These are phyloP conservation scores for Lactarius pseudohatsudake DNA, from an alignment of 768 basidiomycete species.

Conservation along the genomic window DNA sequence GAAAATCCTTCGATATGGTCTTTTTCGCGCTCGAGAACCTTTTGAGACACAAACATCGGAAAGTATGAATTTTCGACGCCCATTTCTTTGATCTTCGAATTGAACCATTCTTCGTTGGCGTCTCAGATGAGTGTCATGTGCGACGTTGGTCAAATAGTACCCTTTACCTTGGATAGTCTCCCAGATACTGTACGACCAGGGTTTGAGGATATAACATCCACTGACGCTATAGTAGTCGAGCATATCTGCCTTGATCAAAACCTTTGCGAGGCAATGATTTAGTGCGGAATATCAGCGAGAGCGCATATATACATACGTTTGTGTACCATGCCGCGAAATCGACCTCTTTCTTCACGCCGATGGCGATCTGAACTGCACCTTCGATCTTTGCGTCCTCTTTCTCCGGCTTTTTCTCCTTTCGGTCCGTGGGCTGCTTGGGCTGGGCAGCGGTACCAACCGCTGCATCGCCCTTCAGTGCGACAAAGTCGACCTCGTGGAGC, in stretches of 20 bases:
- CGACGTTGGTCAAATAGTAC: background rate
- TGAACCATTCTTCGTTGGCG: slow-evolving; percentile 79
- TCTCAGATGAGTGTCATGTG: background rate
- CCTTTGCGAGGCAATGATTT: slow-evolving; percentile 47
- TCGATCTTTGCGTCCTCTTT: slow-evolving; percentile 82
- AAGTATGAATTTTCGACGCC: slow-evolving; percentile 98
- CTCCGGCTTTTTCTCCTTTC: slow-evolving; percentile 41
- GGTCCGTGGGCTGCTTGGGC: slow-evolving; percentile 40
- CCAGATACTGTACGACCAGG: slow-evolving; percentile 98
- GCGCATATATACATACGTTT: slow-evolving; percentile 53
- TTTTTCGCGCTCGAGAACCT: slow-evolving; percentile 94
- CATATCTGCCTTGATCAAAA: slow-evolving; percentile 98
- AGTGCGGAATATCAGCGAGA: slow-evolving; percentile 6
- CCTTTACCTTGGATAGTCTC: slow-evolving; percentile 84
- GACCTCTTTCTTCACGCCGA: slow-evolving; percentile 93
- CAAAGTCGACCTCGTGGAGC: slow-evolving; percentile 73
- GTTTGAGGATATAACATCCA: slow-evolving; percentile 97
- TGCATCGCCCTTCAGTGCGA: slow-evolving; percentile 52
- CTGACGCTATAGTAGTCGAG: slow-evolving; percentile 98
- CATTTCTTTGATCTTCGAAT: slow-evolving; percentile 85
- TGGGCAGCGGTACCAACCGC: slow-evolving; percentile 35
- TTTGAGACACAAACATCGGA: slow-evolving; percentile 96
- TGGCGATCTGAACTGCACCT: slow-evolving; percentile 87
- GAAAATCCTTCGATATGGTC: slow-evolving; percentile 99
- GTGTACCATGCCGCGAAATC: slow-evolving; percentile 96